Conservation (phyloP, 83 land plant species). For the Larix sibirica region DNA sequence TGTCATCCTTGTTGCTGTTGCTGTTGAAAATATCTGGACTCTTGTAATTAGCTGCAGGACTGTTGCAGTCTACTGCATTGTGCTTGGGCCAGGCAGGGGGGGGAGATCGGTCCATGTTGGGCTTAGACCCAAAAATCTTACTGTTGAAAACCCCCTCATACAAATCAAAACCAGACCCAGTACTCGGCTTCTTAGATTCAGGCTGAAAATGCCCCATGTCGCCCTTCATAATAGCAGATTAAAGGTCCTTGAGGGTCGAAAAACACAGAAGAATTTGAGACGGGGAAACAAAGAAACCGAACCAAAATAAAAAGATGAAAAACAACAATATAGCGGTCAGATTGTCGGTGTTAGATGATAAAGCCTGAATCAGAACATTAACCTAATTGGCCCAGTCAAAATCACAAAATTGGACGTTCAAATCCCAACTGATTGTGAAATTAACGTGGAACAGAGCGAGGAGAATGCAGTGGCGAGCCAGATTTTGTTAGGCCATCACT, state of each 20-base stretch:
- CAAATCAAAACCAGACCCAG: constrained; percentile 12
- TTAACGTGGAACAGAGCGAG: background rate
- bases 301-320: background rate
- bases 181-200: constrained; percentile 7
- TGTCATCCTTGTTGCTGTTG: constrained; percentile 2
- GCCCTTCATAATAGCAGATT: background rate
- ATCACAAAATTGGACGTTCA: background rate
- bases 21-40: no score
- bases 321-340: background rate
- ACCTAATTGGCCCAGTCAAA: background rate
- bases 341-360: background rate
- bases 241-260: background rate
- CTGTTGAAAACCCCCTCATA: constrained; percentile 10
- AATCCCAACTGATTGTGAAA: background rate
- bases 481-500: background rate
- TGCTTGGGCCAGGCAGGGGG: background rate
- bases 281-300: background rate
- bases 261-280: background rate
- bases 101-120: background rate
- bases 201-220: constrained; percentile 3
- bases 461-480: background rate
- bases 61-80: constrained; percentile 5
- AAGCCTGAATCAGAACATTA: background rate
- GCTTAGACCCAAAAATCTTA: constrained; percentile 13
- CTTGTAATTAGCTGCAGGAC: background rate